Percentiles rank a stretch among this genome's conserved stretches.
These are phyloP conservation scores for Saccharomycopsis sp. DNA, from an alignment of 805 yeast species.

Conservation along the genomic window DNA sequence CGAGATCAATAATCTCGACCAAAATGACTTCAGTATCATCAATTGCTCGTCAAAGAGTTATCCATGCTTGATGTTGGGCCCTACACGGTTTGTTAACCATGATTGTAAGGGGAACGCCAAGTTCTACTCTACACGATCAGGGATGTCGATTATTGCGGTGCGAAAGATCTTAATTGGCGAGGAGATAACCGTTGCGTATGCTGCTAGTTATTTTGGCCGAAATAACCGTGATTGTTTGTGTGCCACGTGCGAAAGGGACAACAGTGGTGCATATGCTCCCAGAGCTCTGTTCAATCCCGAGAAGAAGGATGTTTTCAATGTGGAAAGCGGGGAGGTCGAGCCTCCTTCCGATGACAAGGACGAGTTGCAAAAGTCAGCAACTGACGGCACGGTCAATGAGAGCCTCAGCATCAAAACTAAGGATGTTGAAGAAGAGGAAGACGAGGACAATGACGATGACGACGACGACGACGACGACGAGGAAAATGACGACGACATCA, in stretches of 20 bases:
- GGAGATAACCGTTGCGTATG: slow-evolving; percentile 40
- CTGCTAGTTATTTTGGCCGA: slow-evolving; percentile 38
- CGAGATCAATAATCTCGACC: slow-evolving; percentile 29
- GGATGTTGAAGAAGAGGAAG: not conserved
- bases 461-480: not conserved
- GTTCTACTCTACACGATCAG: slow-evolving; percentile 28
- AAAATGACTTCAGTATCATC: slow-evolving; percentile 39
- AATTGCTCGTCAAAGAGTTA: slow-evolving; percentile 30
- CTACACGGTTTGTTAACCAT: slow-evolving; percentile 42
- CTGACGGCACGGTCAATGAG: not conserved
- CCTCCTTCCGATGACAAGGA: not conserved
- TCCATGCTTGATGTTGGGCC: slow-evolving; percentile 41
- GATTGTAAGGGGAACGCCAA: slow-evolving; percentile 40
- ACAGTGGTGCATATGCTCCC: slow-evolving; percentile 29
- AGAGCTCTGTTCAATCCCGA: slow-evolving; percentile 16
- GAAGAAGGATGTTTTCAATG: slow-evolving; percentile 9
- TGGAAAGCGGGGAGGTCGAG: slow-evolving; percentile 2
- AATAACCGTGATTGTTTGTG: slow-evolving; percentile 39
- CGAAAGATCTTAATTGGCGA: slow-evolving; percentile 36
- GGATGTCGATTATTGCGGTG: slow-evolving; percentile 31
- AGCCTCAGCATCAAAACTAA: not conserved
- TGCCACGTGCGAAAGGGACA: slow-evolving; percentile 34
- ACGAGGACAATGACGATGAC: not conserved
- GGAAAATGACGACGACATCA: slow-evolving; percentile 5
- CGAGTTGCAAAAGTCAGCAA: not conserved